Evolutionary conservation across 2,329 filamentous ascomycete species (phyloP), one percentile per base, ranked within the genome.

Genomic region (Cercospora janseana): DNA sequence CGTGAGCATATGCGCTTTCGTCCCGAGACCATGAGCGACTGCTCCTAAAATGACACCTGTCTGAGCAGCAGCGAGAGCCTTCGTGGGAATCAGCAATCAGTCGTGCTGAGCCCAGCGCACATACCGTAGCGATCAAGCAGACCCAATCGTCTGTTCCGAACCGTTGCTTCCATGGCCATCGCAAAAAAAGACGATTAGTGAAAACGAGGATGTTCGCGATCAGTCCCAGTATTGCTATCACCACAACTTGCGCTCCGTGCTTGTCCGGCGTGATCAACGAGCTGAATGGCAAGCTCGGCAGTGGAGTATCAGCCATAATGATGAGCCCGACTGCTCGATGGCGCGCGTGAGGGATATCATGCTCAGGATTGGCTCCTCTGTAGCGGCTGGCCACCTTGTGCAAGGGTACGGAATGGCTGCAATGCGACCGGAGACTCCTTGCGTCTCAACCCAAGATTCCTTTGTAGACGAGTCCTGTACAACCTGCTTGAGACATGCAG

Each of bases 231-330:
- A 50, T 49, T 4, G 42, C 50, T 12, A 55, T 32, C 2, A 56
- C 50, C 18, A 54, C 31, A 15, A 59, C 31, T 15, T 53, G 27
- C 8, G 40, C 34, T 10, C 55, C 52, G 18, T 54, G 55, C 8
- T 56, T 50, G 21, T 52, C 51, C 3, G 21, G 16, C 16, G 44
- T 59, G 24, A 59, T 28, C 9, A 51, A 55, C 12, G 50, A 56
- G 44, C 55, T 60, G 21, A 52, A 10, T 24, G 37, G 15, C 32
- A 56, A 32, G 38, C 16, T 51, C 23, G 49, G 40, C 13, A 28
- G 28, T n/a, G 42, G 26, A n/a, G 40, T 20, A 18, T 50, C 40
- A 20, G 48, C 49, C 37, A 51, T 46, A 5, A 21, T 24, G 41
- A 16, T 32, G 23, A 21, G n/a, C n/a, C n/a, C n/a, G n/a, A n/a